Conservation (phyloP, 306 rosid species). For the Pachyrhizus erosus region DNA sequence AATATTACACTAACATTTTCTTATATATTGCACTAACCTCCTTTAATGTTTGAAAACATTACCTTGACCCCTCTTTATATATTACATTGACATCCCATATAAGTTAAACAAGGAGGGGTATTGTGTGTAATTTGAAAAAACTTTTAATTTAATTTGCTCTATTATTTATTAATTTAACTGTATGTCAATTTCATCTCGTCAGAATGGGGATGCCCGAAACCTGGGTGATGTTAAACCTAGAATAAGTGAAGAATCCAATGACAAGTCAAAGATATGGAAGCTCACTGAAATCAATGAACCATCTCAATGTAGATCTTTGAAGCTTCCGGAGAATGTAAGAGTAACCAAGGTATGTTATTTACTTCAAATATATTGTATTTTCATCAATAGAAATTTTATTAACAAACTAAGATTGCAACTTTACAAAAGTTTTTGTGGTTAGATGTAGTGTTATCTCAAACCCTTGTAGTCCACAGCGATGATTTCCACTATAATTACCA, state of each 20-base stretch:
- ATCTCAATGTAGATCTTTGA: constrained; percentile 88
- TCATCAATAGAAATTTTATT: neutral
- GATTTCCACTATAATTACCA: neutral
- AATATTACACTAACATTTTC: too few species aligned
- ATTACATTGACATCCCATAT: too few species aligned
- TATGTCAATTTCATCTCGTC: constrained; percentile 41
- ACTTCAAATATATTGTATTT: constrained; percentile 17
- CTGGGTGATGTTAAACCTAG: constrained; percentile 95
- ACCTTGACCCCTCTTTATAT: too few species aligned
- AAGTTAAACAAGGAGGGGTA: too few species aligned
- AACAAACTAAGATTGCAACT: neutral
- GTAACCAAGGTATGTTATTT: constrained; percentile 69
- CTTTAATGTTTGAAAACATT: too few species aligned
- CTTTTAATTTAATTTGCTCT: too few species aligned
- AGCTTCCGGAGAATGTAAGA: constrained; percentile 86
- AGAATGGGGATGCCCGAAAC: constrained; percentile 90
- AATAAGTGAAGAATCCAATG: constrained; percentile 91
- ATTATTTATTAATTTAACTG: neutral
- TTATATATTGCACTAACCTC: too few species aligned
- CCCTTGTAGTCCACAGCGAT: neutral
- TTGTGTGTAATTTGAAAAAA: too few species aligned
- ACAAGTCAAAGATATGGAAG: constrained; percentile 98
- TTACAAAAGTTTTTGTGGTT: neutral
- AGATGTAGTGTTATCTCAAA: neutral
- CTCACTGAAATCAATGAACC: constrained; percentile 91